Percentiles rank a stretch among this genome's conserved stretches.
Evolutionary conservation across 768 basidiomycete genomes (phyloP).

Genomic region (Dentipellis fragilis): DNA sequence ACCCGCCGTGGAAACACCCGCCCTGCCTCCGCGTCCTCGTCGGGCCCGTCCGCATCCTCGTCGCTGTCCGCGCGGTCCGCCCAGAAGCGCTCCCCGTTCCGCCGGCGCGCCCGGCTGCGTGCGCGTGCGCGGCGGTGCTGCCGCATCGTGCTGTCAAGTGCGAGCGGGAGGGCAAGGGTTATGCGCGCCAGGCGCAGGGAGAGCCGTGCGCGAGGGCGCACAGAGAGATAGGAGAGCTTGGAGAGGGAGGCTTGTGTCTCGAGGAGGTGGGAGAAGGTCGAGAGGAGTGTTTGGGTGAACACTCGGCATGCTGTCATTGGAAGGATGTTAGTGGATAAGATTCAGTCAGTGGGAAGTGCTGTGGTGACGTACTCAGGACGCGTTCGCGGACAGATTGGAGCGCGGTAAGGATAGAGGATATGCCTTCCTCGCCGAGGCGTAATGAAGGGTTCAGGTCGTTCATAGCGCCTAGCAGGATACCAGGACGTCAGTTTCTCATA

Average conservation of each 20-base stretch:
- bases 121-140: constrained; percentile 27
- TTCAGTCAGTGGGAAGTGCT: neutral
- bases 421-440: constrained; percentile 67
- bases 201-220: constrained; percentile 64
- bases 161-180: constrained; percentile 64
- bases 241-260: constrained; percentile 74
- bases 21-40: constrained; percentile 11
- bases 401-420: constrained; percentile 62
- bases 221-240: constrained; percentile 66
- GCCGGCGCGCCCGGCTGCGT: constrained; percentile 14
- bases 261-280: constrained; percentile 66
- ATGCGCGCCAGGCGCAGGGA: constrained; percentile 72
- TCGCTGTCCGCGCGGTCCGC: constrained; percentile 7
- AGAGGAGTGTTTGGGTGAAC: constrained; percentile 63
- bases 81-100: constrained; percentile 14
- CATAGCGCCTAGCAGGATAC: constrained; percentile 42
- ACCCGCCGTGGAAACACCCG: constrained; percentile 41
- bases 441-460: constrained; percentile 76
- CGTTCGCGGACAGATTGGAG: constrained; percentile 65
- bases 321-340: constrained; percentile 4
- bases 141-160: constrained; percentile 58
- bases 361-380: constrained; percentile 47
- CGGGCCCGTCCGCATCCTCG: constrained; percentile 10
- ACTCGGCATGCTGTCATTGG: constrained; percentile 53
- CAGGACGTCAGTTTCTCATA: neutral